phyloP scores from a whole-genome alignment of 2,329 filamentous ascomycete species.

The Sporothrix sp. region DNA sequence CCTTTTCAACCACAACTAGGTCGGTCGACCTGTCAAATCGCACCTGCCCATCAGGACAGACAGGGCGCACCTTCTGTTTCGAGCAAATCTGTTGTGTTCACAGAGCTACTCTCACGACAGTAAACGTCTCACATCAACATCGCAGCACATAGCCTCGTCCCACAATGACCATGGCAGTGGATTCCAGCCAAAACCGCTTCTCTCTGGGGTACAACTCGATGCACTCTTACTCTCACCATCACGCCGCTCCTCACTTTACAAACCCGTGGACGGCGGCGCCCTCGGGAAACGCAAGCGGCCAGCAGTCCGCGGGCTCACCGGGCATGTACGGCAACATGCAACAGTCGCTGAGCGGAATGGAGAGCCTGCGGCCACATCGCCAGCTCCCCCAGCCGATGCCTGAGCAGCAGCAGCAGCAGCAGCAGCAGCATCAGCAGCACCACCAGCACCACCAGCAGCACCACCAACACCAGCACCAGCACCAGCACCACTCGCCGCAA shows the following conservation, averaged over 20 bases:
- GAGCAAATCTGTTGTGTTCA: too few relatives aligned
- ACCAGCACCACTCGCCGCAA: conserved; percentile 3
- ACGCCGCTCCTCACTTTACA: conserved; percentile 59
- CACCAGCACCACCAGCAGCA: conserved; percentile 12
- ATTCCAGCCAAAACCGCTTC: conserved; percentile 74
- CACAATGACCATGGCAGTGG: conserved; percentile 92
- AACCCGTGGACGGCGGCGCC: conserved; percentile 68
- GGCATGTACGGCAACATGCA: conserved; percentile 51
- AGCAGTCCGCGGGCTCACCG: conserved; percentile 38
- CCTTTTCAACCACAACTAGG: too few relatives aligned
- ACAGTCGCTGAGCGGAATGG: conserved; percentile 44
- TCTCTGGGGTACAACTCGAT: conserved; percentile 72
- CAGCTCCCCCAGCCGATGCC: conserved; percentile 20
- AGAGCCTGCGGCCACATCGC: conserved; percentile 47
- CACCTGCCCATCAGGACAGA: not conserved
- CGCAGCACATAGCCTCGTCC: not conserved
- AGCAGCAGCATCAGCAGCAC: conserved; percentile 21
- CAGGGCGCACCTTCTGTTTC: too few relatives aligned
- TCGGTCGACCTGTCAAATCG: not conserved
- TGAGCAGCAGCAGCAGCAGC: conserved; percentile 21
- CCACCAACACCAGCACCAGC: conserved; percentile 4
- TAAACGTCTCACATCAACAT: not conserved
- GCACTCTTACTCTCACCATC: conserved; percentile 53
- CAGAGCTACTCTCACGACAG: too few relatives aligned
- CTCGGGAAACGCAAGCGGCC: conserved; percentile 27